These are phyloP conservation scores for Arthroderma uncinatum DNA, from an alignment of 2,329 filamentous ascomycete genomes.

Conservation along the genomic window DNA sequence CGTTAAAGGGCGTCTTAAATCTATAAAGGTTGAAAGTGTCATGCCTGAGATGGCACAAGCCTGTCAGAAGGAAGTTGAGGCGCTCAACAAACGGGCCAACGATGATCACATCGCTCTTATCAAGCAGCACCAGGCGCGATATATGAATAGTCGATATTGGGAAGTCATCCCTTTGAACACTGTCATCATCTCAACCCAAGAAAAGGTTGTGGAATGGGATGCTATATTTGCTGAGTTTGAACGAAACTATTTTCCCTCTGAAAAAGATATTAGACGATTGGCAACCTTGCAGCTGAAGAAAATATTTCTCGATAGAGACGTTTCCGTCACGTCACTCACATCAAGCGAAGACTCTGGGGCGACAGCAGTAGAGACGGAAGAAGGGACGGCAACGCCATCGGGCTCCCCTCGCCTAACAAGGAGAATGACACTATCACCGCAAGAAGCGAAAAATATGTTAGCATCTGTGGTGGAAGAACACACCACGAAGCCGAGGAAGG, in stretches of 20 bases:
- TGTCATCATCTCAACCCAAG: conserved; percentile 78
- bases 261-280: conserved; percentile 88
- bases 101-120: conserved; percentile 69
- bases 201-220: conserved; percentile 91
- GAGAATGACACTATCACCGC: conserved; percentile 43
- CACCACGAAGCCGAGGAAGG: conserved; percentile 29
- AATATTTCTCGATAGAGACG: conserved; percentile 79
- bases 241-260: conserved; percentile 78
- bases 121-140: conserved; percentile 72
- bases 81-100: conserved; percentile 63
- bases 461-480: conserved; percentile 57
- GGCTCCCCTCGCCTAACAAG: conserved; percentile 25
- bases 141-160: conserved; percentile 90
- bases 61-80: conserved; percentile 72
- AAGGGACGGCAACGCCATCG: conserved; percentile 22
- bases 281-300: conserved; percentile 88
- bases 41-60: conserved; percentile 73
- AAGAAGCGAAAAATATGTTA: conserved; percentile 54
- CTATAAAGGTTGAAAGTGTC: conserved; percentile 85
- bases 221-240: conserved; percentile 83
- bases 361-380: conserved; percentile 31
- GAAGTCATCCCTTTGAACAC: conserved; percentile 90
- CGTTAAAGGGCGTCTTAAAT: conserved; percentile 69
- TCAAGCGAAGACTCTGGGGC: conserved; percentile 57
- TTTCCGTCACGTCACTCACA: conserved; percentile 63